These are phyloP conservation scores for Panaeolus papilionaceus DNA, from an alignment of 768 basidiomycete species.

Conservation along the genomic window DNA sequence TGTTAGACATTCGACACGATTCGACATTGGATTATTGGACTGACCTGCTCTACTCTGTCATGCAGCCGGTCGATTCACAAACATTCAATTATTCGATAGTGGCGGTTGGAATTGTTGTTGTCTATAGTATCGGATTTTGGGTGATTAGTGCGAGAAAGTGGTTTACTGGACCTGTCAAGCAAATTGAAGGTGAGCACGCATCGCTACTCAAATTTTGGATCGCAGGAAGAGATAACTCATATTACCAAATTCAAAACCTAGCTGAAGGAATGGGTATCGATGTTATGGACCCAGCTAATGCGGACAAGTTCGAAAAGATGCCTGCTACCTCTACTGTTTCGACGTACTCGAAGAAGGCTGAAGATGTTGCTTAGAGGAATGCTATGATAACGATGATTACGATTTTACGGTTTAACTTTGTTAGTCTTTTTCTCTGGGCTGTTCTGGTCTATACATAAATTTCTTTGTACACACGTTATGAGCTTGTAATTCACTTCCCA, in stretches of 20 bases:
- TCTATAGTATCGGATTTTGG: conserved; percentile 75
- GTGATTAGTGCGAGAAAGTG: conserved; percentile 71
- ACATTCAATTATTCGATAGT: conserved; percentile 81
- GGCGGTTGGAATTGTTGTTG: conserved; percentile 74
- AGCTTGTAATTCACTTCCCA: no score
- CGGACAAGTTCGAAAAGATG: conserved; percentile 26
- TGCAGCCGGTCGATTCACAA: conserved; percentile 69
- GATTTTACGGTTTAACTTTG: neutral
- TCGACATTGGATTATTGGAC: neutral
- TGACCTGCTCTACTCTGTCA: conserved; percentile 4
- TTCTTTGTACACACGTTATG: neutral
- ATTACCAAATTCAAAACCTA: conserved; percentile 23
- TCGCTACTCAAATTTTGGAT: no score
- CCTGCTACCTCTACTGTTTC: conserved; percentile 6
- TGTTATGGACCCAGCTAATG: conserved; percentile 44
- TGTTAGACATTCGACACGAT: neutral
- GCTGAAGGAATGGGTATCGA: conserved; percentile 58
- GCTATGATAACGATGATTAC: neutral
- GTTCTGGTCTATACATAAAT: neutral
- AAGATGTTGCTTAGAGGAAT: neutral
- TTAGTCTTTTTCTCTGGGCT: neutral
- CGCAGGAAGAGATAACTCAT: no score
- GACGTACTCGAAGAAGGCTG: conserved; percentile 2
- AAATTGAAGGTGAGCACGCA: conserved; percentile 56
- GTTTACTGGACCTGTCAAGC: conserved; percentile 75